Conservation (phyloP, 108 stramenopile species). For the Skeletonema menzelii region DNA sequence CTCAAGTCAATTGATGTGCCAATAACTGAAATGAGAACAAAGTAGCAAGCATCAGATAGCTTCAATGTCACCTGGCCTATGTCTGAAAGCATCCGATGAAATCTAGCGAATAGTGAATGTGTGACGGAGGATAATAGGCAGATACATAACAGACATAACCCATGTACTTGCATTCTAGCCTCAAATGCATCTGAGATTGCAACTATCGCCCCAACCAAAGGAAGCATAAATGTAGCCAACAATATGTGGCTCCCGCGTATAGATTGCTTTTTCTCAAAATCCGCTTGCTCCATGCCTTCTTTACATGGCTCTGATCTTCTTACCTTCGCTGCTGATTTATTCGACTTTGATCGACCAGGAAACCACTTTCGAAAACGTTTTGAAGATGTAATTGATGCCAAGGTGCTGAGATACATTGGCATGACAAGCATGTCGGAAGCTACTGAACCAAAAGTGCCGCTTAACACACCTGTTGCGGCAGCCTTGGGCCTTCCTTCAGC, state of each 20-base stretch:
- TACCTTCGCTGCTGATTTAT: background rate
- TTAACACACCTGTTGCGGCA: constrained; percentile 7
- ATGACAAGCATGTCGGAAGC: constrained; percentile 39
- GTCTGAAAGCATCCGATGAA: constrained; percentile 11
- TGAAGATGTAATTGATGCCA: constrained; percentile 13
- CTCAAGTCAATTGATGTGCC: constrained; percentile 24
- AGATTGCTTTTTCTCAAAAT: background rate
- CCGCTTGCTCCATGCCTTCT: background rate
- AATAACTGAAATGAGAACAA: constrained; percentile 32
- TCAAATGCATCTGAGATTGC: background rate
- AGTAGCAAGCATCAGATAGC: constrained; percentile 32
- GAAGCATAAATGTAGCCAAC: background rate
- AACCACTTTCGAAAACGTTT: constrained; percentile 19
- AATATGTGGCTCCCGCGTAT: background rate
- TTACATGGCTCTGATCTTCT: background rate
- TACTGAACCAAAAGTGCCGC: constrained; percentile 26
- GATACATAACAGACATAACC: background rate
- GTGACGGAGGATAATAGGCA: background rate
- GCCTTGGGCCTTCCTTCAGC: background rate
- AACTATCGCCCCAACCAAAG: background rate
- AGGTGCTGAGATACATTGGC: constrained; percentile 13
- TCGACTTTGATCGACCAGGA: constrained; percentile 13
- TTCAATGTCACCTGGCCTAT: constrained; percentile 2
- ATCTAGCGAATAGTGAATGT: background rate
- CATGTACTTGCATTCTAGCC: background rate